Evolutionary conservation across 2,329 filamentous ascomycete species (phyloP).

Genomic region (Sphaerulina populicola): DNA sequence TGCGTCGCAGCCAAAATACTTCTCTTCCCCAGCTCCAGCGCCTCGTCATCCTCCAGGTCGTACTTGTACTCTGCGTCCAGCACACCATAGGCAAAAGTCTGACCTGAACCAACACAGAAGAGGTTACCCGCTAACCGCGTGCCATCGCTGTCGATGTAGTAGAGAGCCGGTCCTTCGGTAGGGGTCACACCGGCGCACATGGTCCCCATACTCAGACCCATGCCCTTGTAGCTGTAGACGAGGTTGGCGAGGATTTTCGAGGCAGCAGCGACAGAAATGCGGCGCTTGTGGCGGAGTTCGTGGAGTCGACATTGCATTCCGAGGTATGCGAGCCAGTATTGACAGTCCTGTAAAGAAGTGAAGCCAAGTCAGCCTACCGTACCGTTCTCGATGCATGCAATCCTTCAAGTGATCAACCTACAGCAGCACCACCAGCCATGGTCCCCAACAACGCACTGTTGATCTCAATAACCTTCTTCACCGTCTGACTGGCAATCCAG

Average conservation of each 20-base stretch:
- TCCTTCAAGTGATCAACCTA: conserved; percentile 37
- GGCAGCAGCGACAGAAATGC: conserved; percentile 93
- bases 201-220: conserved; percentile 97
- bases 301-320: conserved; percentile 99
- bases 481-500: conserved; percentile 99
- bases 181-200: conserved; percentile 98
- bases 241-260: conserved; percentile 98
- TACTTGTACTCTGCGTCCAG: conserved; percentile 92
- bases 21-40: conserved; percentile 78
- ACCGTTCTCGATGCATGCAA: not conserved
- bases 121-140: conserved; percentile 87
- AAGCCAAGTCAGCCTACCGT: conserved; percentile 12
- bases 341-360: conserved; percentile 62
- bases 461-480: conserved; percentile 99
- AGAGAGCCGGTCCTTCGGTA: conserved; percentile 90
- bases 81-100: conserved; percentile 98
- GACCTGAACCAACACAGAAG: conserved; percentile 95
- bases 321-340: conserved; percentile 98
- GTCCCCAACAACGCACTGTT: conserved; percentile 89
- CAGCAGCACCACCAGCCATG: conserved; percentile 94
- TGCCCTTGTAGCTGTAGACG: conserved; percentile 97
- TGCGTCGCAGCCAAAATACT: conserved; percentile 95
- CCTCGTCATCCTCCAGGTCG: conserved; percentile 77
- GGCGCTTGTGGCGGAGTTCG: conserved; percentile 97
- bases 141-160: conserved; percentile 98